Percentiles rank a stretch among this genome's conserved stretches.
Evolutionary conservation across 1,284 basidiomycete species (phyloP).

Genomic region (Xerocomus alliaceus): DNA sequence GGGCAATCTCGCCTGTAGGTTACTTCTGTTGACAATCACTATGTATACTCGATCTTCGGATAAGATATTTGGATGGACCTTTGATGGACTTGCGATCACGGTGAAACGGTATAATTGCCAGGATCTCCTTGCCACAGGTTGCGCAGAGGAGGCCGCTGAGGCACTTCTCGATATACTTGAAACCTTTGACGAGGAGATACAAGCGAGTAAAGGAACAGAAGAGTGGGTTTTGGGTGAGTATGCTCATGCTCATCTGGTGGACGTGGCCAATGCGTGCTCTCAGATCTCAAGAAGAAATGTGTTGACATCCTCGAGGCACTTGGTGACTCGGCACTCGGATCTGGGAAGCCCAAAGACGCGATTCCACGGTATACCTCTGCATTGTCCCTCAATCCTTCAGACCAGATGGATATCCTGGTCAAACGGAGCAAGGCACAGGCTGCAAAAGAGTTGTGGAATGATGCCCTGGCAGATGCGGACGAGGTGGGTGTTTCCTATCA

Average conservation of each 20-base stretch:
- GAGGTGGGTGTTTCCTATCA: conserved; percentile 1
- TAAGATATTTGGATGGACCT: not conserved
- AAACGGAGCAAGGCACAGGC: conserved; percentile 8
- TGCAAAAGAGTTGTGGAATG: not conserved
- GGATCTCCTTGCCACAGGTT: not conserved
- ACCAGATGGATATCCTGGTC: not conserved
- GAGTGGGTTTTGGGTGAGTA: not conserved
- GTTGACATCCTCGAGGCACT: not conserved
- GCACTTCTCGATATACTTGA: not conserved
- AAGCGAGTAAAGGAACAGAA: not conserved
- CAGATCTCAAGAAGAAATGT: not conserved
- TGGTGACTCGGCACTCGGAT: not conserved
- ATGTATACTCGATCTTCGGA: not conserved
- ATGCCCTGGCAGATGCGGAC: conserved; percentile 6
- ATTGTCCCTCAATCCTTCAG: not conserved
- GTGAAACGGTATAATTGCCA: not conserved
- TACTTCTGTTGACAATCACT: too few species aligned
- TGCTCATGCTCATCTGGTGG: too few species aligned
- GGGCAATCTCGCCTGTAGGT: not conserved
- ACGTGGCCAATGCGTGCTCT: too few species aligned
- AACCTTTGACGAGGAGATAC: not conserved
- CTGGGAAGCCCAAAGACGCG: not conserved
- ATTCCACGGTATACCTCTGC: conserved; percentile 7
- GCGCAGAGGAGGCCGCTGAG: not conserved
- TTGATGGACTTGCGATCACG: not conserved